phyloP scores from a whole-genome alignment of 129 eudicot species.

The Ambrosia trifida region DNA sequence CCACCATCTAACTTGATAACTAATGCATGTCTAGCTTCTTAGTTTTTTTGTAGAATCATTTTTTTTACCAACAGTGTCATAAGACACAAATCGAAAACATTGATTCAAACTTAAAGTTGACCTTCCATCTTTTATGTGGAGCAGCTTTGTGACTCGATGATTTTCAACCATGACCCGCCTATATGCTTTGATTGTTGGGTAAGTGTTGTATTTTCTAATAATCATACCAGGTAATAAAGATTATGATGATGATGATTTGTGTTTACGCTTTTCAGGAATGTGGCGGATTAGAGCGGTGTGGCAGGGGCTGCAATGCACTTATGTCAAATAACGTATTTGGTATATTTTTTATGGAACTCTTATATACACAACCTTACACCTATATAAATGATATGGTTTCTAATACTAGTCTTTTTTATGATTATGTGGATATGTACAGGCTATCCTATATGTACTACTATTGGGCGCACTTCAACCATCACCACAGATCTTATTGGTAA shows the following conservation, averaged over 20 bases:
- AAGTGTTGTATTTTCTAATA: slow-evolving; percentile 17
- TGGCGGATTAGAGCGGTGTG: slow-evolving; percentile 76
- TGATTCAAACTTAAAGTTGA: slow-evolving; percentile 21
- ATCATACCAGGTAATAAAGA: not conserved
- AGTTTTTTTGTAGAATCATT: too few species aligned
- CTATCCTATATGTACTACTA: slow-evolving; percentile 63
- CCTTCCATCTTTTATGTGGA: slow-evolving; percentile 33
- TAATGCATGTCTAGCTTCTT: too few species aligned
- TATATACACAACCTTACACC: not conserved
- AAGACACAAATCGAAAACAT: too few species aligned
- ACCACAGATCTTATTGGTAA: slow-evolving; percentile 51
- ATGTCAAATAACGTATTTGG: slow-evolving; percentile 52
- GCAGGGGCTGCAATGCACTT: slow-evolving; percentile 87
- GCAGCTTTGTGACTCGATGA: slow-evolving; percentile 75
- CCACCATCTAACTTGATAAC: too few species aligned
- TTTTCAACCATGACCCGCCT: slow-evolving; percentile 84
- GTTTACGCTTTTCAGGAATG: slow-evolving; percentile 50
- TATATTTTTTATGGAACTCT: slow-evolving; percentile 20
- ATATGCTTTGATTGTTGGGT: slow-evolving; percentile 69
- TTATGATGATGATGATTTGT: slow-evolving; percentile 1
- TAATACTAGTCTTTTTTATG: not conserved
- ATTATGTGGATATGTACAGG: slow-evolving; percentile 41
- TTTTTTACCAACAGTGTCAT: too few species aligned
- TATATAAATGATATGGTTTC: not conserved
- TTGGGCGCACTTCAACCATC: slow-evolving; percentile 54